phyloP scores from a whole-genome alignment of 192 early-diverging fungal species.

The Blastocladiella britannica region DNA sequence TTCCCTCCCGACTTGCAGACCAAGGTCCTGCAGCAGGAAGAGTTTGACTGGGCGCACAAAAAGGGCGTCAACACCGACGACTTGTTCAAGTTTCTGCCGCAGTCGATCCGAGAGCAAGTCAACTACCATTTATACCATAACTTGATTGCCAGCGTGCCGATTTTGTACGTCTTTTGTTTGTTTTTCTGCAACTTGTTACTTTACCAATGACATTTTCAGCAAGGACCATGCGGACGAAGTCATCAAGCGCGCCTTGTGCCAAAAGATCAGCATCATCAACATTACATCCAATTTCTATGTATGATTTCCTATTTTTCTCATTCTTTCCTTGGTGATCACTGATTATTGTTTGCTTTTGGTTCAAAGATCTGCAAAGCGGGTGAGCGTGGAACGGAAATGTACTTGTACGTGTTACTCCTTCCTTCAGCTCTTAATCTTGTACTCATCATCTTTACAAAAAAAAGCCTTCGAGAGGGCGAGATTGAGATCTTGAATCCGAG shows the following conservation, averaged over 20 bases:
- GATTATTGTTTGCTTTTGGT: too few species aligned
- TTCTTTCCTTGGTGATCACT: too few species aligned
- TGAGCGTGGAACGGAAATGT: slow-evolving; percentile 6
- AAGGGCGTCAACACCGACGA: slow-evolving; percentile 7
- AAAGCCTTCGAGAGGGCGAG: slow-evolving; percentile 5
- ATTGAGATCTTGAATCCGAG: slow-evolving; percentile 2
- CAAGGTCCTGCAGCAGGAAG: slow-evolving; percentile 5
- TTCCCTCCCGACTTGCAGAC: neutral
- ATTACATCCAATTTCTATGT: neutral
- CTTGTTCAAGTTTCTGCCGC: slow-evolving; percentile 5
- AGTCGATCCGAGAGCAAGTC: slow-evolving; percentile 4
- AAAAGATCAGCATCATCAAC: neutral
- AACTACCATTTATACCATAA: slow-evolving; percentile 7
- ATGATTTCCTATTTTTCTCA: too few species aligned
- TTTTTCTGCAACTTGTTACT: too few species aligned
- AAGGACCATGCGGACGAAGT: slow-evolving; percentile 3
- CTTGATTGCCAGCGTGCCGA: slow-evolving; percentile 5
- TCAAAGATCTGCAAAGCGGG: slow-evolving; percentile 5
- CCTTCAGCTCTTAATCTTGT: too few species aligned
- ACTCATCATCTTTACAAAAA: too few species aligned
- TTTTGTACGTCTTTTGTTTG: too few species aligned
- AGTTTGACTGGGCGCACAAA: slow-evolving; percentile 2
- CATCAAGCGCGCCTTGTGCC: slow-evolving; percentile 3
- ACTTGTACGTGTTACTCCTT: too few species aligned
- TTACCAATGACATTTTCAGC: too few species aligned